Evolutionary conservation across 768 basidiomycete species (phyloP), one percentile per base, ranked within the genome.

Genomic region (Tubosaeta sp.): DNA sequence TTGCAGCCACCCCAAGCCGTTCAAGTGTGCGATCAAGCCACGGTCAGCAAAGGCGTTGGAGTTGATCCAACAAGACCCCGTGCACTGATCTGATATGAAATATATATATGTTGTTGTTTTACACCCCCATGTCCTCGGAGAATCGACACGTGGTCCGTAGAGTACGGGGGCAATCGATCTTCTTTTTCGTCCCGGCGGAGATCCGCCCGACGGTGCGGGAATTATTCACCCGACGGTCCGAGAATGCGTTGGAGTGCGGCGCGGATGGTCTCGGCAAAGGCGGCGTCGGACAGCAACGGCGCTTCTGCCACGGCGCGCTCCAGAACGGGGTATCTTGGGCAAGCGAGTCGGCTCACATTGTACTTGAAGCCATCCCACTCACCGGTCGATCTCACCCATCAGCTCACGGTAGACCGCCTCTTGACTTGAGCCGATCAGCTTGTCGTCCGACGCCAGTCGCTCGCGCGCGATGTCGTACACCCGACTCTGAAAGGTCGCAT

Each of bases 311-410:
- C 78, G 11, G 84, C 82, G 16, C 84, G 81, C 55, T 86, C 84
- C 27, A 86, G 75, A 26, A 85, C 70, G 16, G 85, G 84, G 65
- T 82, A 86, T 53, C 86, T 41, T 22, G 48, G 19, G 22, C 26
- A 16, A 5, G 22, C 8, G n/a, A 29, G 33, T 14, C 22, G 6
- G 12, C 11, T 4, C 9, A 17, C n/a, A 38, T 12, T 35, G 17
- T 25, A 3, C 22, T 22, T 22, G 22, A 12, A 34, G 10, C 33
- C 33, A n/a, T 8, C 7, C 38, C 16, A 46, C 62, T n/a, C 19
- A 82, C 86, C 86, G 77, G 66, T 87, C 84, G 27, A 89, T 72
- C 61, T 90, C 85, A 43, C 86, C 84, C 72, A 84, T 76, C 13
- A 90, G 68, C 57, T 88, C 86, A 51, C 76, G 71, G 56, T 80